These are phyloP conservation scores for Chionographis japonica DNA, from an alignment of 106 monocot genomes.

Conservation along the genomic window DNA sequence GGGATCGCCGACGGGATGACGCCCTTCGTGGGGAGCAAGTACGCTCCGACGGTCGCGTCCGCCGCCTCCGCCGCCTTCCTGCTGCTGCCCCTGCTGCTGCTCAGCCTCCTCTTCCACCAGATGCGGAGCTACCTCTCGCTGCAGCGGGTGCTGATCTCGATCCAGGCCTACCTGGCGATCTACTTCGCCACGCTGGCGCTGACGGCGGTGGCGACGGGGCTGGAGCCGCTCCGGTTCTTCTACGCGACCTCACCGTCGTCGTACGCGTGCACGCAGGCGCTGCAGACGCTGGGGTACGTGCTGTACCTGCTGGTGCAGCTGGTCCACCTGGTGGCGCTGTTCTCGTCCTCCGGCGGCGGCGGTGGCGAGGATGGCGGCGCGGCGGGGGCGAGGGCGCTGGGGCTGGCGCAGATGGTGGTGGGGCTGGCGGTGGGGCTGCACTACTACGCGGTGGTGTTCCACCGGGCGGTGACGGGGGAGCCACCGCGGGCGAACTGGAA, in stretches of 20 bases:
- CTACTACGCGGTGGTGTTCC: slow-evolving; percentile 39
- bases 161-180: slow-evolving; percentile 33
- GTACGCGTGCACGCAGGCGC: slow-evolving; percentile 31
- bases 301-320: slow-evolving; percentile 27
- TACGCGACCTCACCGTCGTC: slow-evolving; percentile 22
- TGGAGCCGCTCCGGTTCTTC: slow-evolving; percentile 38
- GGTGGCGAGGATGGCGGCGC: not conserved
- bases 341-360: not conserved
- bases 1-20: slow-evolving; percentile 44
- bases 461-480: slow-evolving; percentile 29
- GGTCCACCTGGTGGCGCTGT: slow-evolving; percentile 18
- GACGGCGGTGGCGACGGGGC: slow-evolving; percentile 21
- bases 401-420: slow-evolving; percentile 23
- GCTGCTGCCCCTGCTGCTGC: slow-evolving; percentile 47
- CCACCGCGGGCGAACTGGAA: slow-evolving; percentile 36
- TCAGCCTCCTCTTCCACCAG: slow-evolving; percentile 29
- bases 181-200: slow-evolving; percentile 34
- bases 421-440: slow-evolving; percentile 37
- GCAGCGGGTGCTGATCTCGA: slow-evolving; percentile 20
- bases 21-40: slow-evolving; percentile 61
- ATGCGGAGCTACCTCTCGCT: slow-evolving; percentile 23
- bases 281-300: slow-evolving; percentile 33
- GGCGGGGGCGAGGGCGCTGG: slow-evolving; percentile 10
- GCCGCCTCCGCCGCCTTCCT: slow-evolving; percentile 45
- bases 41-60: slow-evolving; percentile 53